Evolutionary conservation across 371 early-diverging fungal species (phyloP), one percentile per base, ranked within the genome.

Genomic region (Rhizomucor miehei): DNA sequence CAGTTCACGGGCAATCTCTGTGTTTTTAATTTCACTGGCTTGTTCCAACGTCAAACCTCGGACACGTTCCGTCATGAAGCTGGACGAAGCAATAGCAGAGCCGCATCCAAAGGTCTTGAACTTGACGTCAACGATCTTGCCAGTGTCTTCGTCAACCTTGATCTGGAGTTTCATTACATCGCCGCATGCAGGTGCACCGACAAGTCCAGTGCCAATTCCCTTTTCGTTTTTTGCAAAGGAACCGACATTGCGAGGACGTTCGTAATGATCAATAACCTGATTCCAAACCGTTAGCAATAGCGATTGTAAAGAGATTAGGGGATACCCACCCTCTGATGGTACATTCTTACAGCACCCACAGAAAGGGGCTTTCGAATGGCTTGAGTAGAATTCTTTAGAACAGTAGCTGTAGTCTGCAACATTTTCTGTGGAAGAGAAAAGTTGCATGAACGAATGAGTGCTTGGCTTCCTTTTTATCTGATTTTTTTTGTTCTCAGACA

Each of bases 61-160:
- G 48, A 99, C 92, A 67, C 90, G 88, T 72, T 97, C 97, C 8
- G 97, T 94, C 66, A 94, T 95, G 44, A 92, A 86, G 34, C 89
- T 89, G 20, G 92, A 91, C 25, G 91, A 90, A 9, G 99, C 99
- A 63, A 99, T 99, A 23, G 99, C 99, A 14, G 92, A 91, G 38
- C 99, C 99, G 65, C 99, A 99, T 25, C 99, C 99, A 79, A 97
- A 99, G 1, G 99, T 98, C 79, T 97, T 99, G 80, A 99, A 98
- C 77, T 93, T 94, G 60, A 94, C 97, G 65, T 99, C 98, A 47
- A 85, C 82, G 60, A 99, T 98, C 61, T 89, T 87, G 51, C 94
- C 93, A 39, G 83, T 85, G 9, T 71, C 84, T 17, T 91, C 89
- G 65, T 97, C 91, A 9, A 99, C 98, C 69, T 89, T 84, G 77